A percentile compares a stretch with the other conserved stretches of the same genome.
These are phyloP conservation scores for Lycium barbarum DNA, from an alignment of 257 asterid genomes.

Conservation along the genomic window DNA sequence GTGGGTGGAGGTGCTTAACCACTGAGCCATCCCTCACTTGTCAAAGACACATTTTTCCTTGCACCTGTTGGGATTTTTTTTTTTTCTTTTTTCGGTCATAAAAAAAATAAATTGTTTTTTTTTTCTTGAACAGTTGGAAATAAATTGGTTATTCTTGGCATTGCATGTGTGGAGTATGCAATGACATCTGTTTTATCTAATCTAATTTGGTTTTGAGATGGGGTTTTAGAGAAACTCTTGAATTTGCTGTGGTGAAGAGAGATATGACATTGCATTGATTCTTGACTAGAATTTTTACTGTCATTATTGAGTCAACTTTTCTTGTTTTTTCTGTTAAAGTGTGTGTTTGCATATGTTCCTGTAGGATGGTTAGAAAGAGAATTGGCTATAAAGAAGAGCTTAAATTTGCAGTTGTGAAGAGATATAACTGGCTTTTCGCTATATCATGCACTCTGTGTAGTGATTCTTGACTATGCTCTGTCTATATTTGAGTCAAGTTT, in stretches of 20 bases:
- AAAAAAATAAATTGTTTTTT: too few species aligned
- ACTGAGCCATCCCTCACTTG: too few species aligned
- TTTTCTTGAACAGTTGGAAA: neutral
- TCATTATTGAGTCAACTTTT: neutral
- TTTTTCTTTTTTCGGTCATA: too few species aligned
- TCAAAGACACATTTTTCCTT: slow-evolving; percentile 8
- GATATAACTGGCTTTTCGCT: neutral
- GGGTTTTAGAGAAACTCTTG: neutral
- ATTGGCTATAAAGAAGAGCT: neutral
- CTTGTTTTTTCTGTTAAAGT: neutral
- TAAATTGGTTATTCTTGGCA: neutral
- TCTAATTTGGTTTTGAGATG: neutral
- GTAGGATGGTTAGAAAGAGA: neutral
- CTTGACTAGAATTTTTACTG: neutral
- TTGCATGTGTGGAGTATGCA: neutral
- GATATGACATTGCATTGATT: neutral
- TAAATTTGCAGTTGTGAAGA: neutral
- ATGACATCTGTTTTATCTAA: neutral
- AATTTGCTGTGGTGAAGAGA: neutral
- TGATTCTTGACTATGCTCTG: neutral
- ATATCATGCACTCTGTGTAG: neutral
- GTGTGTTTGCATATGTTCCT: neutral
- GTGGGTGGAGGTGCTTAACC: too few species aligned
- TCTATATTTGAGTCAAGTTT: neutral
- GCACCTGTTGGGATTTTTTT: neutral